Evolutionary conservation across 768 basidiomycete species (phyloP).

Genomic region (Phaffia tasmanica): DNA sequence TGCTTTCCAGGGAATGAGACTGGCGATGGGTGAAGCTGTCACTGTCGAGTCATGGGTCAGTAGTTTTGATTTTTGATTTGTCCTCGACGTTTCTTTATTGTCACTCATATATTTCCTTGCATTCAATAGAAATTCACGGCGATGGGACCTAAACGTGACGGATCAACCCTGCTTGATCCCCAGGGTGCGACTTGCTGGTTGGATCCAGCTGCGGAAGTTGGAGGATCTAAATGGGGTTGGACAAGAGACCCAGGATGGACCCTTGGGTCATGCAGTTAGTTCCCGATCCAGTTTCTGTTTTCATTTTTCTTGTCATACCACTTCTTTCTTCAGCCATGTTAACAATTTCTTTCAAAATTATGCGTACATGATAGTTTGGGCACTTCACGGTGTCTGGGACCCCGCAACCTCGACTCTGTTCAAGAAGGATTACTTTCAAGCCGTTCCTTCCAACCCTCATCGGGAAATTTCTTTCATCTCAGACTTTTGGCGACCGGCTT

Average conservation of each 20-base stretch:
- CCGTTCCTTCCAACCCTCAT: conserved; percentile 24
- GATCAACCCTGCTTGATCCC: conserved; percentile 72
- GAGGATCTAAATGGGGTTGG: conserved; percentile 26
- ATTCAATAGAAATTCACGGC: conserved; percentile 47
- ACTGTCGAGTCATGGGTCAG: conserved; percentile 64
- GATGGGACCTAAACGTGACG: conserved; percentile 63
- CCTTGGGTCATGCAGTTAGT: conserved; percentile 37
- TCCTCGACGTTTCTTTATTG: neutral
- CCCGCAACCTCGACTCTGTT: conserved; percentile 27
- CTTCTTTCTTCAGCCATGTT: neutral
- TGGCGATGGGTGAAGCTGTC: conserved; percentile 79
- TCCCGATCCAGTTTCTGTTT: neutral
- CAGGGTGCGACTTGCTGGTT: conserved; percentile 44
- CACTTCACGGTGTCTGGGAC: conserved; percentile 38
- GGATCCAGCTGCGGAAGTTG: conserved; percentile 29
- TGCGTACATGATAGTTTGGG: conserved; percentile 32
- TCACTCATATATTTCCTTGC: neutral
- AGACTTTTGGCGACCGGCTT: conserved; percentile 34
- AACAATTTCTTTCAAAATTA: neutral
- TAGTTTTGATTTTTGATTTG: neutral
- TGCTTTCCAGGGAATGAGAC: conserved; percentile 65
- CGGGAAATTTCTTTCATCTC: conserved; percentile 29
- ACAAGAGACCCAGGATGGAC: conserved; percentile 34
- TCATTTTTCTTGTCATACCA: neutral
- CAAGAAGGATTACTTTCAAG: conserved; percentile 32